Evolutionary conservation across 1,284 basidiomycete species (phyloP).

Genomic region (Stereum hirsutum): DNA sequence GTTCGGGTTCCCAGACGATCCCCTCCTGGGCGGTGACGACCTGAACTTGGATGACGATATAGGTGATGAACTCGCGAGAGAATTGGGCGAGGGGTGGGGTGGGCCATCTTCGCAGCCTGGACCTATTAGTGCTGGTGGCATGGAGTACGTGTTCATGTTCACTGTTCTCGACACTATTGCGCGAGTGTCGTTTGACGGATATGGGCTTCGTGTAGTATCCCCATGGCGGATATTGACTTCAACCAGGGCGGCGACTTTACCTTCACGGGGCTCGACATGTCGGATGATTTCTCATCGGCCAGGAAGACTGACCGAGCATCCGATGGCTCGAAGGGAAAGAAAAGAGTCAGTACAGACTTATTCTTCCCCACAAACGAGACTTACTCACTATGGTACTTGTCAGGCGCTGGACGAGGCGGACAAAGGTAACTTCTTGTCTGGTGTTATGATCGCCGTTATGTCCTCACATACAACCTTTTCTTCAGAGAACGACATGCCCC

Average conservation of each 20-base stretch:
- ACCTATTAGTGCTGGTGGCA: too few species aligned
- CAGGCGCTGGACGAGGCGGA: neutral
- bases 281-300: conserved; percentile 6
- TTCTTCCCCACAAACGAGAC: neutral
- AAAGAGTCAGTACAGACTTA: conserved; percentile 9
- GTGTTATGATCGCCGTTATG: neutral
- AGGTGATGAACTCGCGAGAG: conserved; percentile 61
- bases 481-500: conserved; percentile 23
- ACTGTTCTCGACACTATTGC: too few species aligned
- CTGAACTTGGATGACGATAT: conserved; percentile 43
- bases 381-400: neutral
- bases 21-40: conserved; percentile 41
- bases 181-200: too few species aligned
- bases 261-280: conserved; percentile 9
- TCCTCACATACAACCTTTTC: neutral
- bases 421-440: neutral
- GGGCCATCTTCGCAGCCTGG: conserved; percentile 4
- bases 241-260: conserved; percentile 13
- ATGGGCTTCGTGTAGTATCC: too few species aligned
- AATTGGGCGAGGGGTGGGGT: conserved; percentile 66
- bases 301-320: neutral
- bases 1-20: conserved; percentile 32
- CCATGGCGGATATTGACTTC: conserved; percentile 5
- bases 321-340: conserved; percentile 1
- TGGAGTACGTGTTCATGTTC: too few species aligned